Evolutionary conservation across 495 filamentous ascomycete species (phyloP).

Genomic region (Daldinia loculata): DNA sequence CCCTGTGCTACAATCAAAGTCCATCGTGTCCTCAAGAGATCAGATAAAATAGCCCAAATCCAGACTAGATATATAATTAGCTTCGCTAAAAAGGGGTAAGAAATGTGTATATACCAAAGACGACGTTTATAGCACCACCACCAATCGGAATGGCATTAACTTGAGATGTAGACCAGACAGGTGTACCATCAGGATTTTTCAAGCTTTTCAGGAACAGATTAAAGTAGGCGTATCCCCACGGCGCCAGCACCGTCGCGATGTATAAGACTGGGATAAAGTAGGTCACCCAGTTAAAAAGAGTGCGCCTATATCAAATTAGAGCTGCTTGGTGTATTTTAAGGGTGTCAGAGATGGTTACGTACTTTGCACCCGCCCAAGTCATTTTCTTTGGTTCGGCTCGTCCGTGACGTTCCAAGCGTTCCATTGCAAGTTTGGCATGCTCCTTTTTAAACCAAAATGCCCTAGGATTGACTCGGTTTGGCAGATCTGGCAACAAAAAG

Average conservation of each 20-base stretch:
- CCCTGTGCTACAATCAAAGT: conserved; percentile 50
- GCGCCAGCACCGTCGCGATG: conserved; percentile 48
- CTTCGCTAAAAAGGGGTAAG: not conserved
- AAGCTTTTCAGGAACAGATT: conserved; percentile 52
- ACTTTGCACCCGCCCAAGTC: conserved; percentile 50
- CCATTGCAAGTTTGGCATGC: conserved; percentile 43
- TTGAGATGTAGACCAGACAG: conserved; percentile 47
- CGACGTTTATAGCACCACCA: conserved; percentile 50
- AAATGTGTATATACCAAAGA: conserved; percentile 39
- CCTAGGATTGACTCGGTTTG: conserved; percentile 50
- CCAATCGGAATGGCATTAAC: conserved; percentile 53
- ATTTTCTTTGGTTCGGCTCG: conserved; percentile 50
- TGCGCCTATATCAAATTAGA: conserved; percentile 42
- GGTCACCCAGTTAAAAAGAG: conserved; percentile 47
- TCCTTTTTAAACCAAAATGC: conserved; percentile 49
- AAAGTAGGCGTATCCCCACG: conserved; percentile 55
- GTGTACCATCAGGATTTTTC: conserved; percentile 46
- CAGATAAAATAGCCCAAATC: conserved; percentile 53
- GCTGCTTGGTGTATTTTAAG: not conserved
- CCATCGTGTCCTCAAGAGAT: conserved; percentile 50
- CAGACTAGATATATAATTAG: conserved; percentile 43
- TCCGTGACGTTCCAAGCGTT: conserved; percentile 46
- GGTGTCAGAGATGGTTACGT: not conserved
- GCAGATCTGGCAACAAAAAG: conserved; percentile 61
- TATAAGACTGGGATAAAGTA: conserved; percentile 51